Percentiles rank a stretch among this genome's conserved stretches.
Evolutionary conservation across 352 stramenopile species (phyloP).

Genomic region (Phytophthora gonapodyides): DNA sequence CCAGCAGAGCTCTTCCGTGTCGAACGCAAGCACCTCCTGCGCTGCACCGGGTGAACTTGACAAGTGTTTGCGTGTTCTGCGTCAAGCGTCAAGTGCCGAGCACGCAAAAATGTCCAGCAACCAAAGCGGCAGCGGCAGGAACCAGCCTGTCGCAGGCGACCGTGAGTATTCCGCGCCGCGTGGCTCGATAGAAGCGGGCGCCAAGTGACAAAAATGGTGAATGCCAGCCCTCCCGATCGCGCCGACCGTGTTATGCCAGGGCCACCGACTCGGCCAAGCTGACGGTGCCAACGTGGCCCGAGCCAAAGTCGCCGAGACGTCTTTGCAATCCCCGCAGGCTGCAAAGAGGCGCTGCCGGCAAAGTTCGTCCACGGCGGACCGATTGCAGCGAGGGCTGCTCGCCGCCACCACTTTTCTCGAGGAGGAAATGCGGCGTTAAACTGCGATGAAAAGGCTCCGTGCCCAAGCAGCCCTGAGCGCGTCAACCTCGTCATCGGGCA

Average conservation of each 20-base stretch:
- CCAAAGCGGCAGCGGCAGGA: background rate
- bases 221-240: background rate
- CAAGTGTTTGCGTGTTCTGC: background rate
- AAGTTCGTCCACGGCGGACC: slow-evolving; percentile 28
- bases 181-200: slow-evolving; percentile 2
- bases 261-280: background rate
- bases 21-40: background rate
- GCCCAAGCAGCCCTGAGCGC: slow-evolving; percentile 1
- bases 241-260: background rate
- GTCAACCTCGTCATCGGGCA: slow-evolving; percentile 21
- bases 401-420: slow-evolving; percentile 25
- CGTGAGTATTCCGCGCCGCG: slow-evolving; percentile 3
- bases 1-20: background rate
- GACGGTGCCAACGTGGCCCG: slow-evolving; percentile 10
- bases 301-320: slow-evolving; percentile 3
- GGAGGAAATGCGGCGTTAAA: slow-evolving; percentile 5
- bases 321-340: slow-evolving; percentile 20
- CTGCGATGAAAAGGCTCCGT: background rate
- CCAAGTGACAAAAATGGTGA: background rate
- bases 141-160: background rate
- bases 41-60: background rate
- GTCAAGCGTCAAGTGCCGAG: too few relatives aligned
- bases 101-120: too few relatives aligned
- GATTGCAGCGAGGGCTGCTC: slow-evolving; percentile 24
- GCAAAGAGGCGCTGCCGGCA: slow-evolving; percentile 27